phyloP scores from a whole-genome alignment of 2,329 filamentous ascomycete species.

The Nemania sp. region DNA sequence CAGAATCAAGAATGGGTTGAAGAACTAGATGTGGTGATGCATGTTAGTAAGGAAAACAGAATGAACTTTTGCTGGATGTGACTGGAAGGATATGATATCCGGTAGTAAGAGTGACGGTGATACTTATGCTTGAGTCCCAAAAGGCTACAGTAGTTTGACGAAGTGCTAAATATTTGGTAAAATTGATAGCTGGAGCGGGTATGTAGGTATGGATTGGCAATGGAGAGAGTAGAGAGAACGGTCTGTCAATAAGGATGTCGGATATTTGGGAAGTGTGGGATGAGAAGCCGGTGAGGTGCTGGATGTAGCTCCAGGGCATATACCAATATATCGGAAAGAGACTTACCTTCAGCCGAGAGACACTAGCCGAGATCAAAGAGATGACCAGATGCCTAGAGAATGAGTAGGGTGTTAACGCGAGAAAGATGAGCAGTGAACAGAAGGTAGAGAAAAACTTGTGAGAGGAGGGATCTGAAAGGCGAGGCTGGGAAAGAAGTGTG shows the following conservation, averaged over 20 bases:
- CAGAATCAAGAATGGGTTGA: background rate
- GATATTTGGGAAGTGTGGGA: too few relatives aligned
- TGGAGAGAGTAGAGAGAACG: background rate
- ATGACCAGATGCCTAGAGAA: background rate
- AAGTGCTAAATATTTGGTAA: background rate
- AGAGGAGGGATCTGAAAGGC: background rate
- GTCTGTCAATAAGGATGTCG: background rate
- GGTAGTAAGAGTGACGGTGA: background rate
- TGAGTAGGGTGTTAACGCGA: background rate
- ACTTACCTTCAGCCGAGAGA: slow-evolving; percentile 6
- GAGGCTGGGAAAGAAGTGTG: slow-evolving; percentile 9
- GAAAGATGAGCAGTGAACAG: background rate
- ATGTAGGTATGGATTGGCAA: background rate
- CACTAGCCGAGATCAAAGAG: background rate
- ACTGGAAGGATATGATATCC: background rate
- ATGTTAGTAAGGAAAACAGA: background rate
- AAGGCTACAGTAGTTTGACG: background rate
- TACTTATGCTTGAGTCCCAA: background rate
- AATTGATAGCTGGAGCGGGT: background rate
- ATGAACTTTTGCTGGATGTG: background rate
- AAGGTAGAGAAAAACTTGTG: background rate
- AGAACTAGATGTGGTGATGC: background rate
- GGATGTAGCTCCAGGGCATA: background rate
- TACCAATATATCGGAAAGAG: background rate
- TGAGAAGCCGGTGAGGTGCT: background rate